A percentile compares a stretch with the other conserved stretches of the same genome.
phyloP scores from a whole-genome alignment of 768 basidiomycete species.

The Lactarius sanguifluus region DNA sequence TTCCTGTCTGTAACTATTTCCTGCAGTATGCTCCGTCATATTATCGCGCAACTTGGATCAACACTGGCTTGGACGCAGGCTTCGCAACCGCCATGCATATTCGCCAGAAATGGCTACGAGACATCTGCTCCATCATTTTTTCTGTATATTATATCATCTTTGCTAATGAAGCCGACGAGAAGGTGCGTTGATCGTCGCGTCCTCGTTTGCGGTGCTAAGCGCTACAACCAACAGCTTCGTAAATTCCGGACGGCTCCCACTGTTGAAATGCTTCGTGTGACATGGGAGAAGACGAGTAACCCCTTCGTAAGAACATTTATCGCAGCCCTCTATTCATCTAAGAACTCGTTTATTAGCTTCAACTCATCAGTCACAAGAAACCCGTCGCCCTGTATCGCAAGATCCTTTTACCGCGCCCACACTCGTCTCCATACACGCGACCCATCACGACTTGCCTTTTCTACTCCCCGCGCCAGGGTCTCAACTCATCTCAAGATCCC shows the following conservation, averaged over 20 bases:
- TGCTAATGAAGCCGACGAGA: constrained; percentile 93
- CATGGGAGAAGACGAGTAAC: constrained; percentile 97
- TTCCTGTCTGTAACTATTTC: constrained; percentile 19
- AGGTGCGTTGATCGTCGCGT: constrained; percentile 50
- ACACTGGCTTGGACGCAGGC: constrained; percentile 92
- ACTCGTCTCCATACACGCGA: constrained; percentile 69
- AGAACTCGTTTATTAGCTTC: constrained; percentile 51
- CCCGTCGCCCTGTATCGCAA: constrained; percentile 63
- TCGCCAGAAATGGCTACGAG: constrained; percentile 86
- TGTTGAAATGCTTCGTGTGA: constrained; percentile 91
- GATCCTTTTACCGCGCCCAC: constrained; percentile 80
- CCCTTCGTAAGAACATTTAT: constrained; percentile 64
- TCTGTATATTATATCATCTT: constrained; percentile 87
- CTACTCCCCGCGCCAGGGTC: constrained; percentile 66
- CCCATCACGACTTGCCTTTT: constrained; percentile 85
- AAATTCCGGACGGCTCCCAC: constrained; percentile 91
- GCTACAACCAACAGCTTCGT: constrained; percentile 60
- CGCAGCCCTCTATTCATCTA: constrained; percentile 18
- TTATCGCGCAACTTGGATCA: constrained; percentile 95
- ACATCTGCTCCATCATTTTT: constrained; percentile 83
- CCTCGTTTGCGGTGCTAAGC: constrained; percentile 1
- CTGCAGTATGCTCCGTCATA: constrained; percentile 85
- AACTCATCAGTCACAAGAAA: constrained; percentile 61
- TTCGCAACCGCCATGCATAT: constrained; percentile 96
- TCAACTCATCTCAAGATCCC: constrained; percentile 46